Evolutionary conservation across 352 stramenopile genomes (phyloP), one percentile per base, ranked within the genome.

Genomic region (Halophytophthora polymorphica): DNA sequence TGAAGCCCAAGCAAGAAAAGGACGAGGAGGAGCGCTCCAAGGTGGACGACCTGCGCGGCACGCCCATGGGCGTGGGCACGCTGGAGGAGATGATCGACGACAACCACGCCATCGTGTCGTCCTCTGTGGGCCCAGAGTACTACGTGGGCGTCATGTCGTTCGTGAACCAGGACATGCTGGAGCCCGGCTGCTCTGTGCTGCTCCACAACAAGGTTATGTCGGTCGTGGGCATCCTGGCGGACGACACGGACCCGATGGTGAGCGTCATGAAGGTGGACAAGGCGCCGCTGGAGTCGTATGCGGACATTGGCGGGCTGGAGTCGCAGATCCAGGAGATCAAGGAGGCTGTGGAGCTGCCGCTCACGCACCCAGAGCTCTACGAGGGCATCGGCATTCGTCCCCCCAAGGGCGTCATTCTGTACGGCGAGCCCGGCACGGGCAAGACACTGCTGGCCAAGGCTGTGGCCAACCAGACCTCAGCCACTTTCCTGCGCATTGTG

Each of bases 61-160:
- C 89, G 31, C 98, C 98, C 39, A 96, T 99, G 74, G 90, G 88
- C 37, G 96, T 99, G 25, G 97, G 98, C 45, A 99, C 92, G 33
- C 79, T 99, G 8, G 98, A 99, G 69, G 98, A 99, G 77, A 98
- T 99, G 74, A 99, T 99, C 64, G 98, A 99, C 75, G 98, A 99
- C 73, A 99, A 99, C 75, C 97, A 99, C 75, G 97, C 97, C 22
- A 99, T 99, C 68, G 97, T 99, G 25, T 98, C 90, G 29, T 98
- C 93, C 12, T 97, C 80, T 28, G 96, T 98, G 29, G 97, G 98
- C 0, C 97, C 97, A 2, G 97, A 99, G 73, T 99, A 99, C 70
- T 99, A 99, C 57, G 98, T 99, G 35, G 98, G 97, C 62, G 98
- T 99, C 67, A 93, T 99, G 70, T 98, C 91, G 19, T 99, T 98